Evolutionary conservation across 805 yeast genomes (phyloP).

Genomic region (Metschnikowia cubensis): DNA sequence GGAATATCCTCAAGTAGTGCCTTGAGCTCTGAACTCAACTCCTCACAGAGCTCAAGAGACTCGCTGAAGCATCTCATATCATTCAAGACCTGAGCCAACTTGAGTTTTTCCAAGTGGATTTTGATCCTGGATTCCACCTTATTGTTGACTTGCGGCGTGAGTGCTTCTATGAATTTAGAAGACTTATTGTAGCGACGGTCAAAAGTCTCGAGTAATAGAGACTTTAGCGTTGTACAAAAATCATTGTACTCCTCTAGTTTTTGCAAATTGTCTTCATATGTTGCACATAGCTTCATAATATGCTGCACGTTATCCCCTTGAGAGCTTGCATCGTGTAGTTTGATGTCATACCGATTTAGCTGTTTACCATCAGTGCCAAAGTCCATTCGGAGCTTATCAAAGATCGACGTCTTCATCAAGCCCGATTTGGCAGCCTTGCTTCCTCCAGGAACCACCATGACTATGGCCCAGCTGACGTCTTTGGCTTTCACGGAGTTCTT

Average conservation of each 20-base stretch:
- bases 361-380: slow-evolving; percentile 43
- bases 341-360: slow-evolving; percentile 21
- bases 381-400: slow-evolving; percentile 53
- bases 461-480: slow-evolving; percentile 57
- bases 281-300: slow-evolving; percentile 35
- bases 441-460: slow-evolving; percentile 46
- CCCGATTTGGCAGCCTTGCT: slow-evolving; percentile 32
- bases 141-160: slow-evolving; percentile 34
- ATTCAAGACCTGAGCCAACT: slow-evolving; percentile 49
- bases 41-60: slow-evolving; percentile 50
- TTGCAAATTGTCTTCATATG: slow-evolving; percentile 31
- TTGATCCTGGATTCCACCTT: slow-evolving; percentile 9
- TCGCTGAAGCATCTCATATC: slow-evolving; percentile 59
- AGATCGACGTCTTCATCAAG: slow-evolving; percentile 43
- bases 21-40: slow-evolving; percentile 31
- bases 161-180: slow-evolving; percentile 11
- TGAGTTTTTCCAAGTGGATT: slow-evolving; percentile 43
- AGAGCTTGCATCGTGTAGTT: slow-evolving; percentile 9
- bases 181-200: slow-evolving; percentile 21
- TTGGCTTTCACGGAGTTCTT: slow-evolving; percentile 35
- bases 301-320: slow-evolving; percentile 8
- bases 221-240: slow-evolving; percentile 43
- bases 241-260: slow-evolving; percentile 50
- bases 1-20: background rate
- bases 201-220: slow-evolving; percentile 51